Evolutionary conservation across 2,329 filamentous ascomycete genomes (phyloP), one percentile per base, ranked within the genome.

Genomic region (Claviceps pusilla): DNA sequence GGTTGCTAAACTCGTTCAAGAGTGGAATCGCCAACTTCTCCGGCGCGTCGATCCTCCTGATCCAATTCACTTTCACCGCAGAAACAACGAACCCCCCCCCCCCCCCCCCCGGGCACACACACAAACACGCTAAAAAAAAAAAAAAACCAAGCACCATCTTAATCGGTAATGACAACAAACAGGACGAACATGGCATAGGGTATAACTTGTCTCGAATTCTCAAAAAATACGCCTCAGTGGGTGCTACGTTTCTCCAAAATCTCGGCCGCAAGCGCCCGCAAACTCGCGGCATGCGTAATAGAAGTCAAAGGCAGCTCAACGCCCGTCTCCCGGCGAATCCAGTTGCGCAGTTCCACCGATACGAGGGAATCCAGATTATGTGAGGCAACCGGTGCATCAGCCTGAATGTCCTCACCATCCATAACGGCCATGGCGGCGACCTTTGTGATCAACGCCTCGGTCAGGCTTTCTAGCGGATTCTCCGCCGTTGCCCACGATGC

Each of bases 311-410:
- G 60, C 31, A 72, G 57, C 51, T 68, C 65, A 3, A 63, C 65
- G 10, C 64, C 62, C 9, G 68, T 65, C 55, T 69, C 66, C 33
- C 66, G 61, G 2, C 63, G 63, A 11, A 73, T 66, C 71, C 70
- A 72, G 54, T 66, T 70, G 10, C 69, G 63, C 29, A 72, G 57
- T 52, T 66, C 67, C n/a, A 72, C 66, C 4, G 70, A 69, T 4
- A 71, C 65, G 35, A 73, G 64, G 1, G 68, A 71, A 60, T 74
- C 72, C 11, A 73, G 64, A 1, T 70, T 71, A 56, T 72, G 73
- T 4, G 63, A 66, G 24, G 58, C 57, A n/a, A 65, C 60, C 7
- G 62, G 56, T 42, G 58, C 57, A 31, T 59, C 59, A 29, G 60
- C 47, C 50, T 69, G 65, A 11, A 71, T 50, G 24, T 57, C 56